Evolutionary conservation across 306 rosid species (phyloP), one percentile per base, ranked within the genome.

Genomic region (Cicer chorassanicum): DNA sequence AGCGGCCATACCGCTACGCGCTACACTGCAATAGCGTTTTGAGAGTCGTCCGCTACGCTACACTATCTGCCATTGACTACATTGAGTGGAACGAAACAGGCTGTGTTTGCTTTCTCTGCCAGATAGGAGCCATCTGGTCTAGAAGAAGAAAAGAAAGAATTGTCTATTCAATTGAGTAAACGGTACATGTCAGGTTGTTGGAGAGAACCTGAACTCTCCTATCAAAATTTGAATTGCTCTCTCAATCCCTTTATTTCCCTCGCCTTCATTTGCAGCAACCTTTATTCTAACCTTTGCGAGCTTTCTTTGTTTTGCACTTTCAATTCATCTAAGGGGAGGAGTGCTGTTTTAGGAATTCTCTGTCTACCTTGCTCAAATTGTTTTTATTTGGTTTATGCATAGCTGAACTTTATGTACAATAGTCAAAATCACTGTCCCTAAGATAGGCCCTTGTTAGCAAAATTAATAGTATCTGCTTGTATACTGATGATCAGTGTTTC

Each of bases 361-460:
- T 75, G 72, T 61, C 2, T 83, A 75, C 65, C 57, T 70, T 70
- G 46, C 51, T 77, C 69, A 16, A 15, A 34, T 54, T 41, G 64
- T 49, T 73, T 76, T 65, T 70, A 40, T 29, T 51, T 63, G 75
- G 70, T 50, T 57, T 59, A 4, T 54, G 18, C 5, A 9, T 43
- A 51, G 61, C 29, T 6, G 18, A 50, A 70, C 64, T 75, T 6
- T 68, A 57, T n/a, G 21, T 42, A 21, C 72, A 68, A 38, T 42
- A 56, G 34, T 73, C 53, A 80, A 66, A 66, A 46, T 73, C 39
- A 67, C 15, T 21, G 41, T 12, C 68, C 40, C 48, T 50, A 39
- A 8, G 36, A 67, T 55, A 41, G 65, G 70, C 46, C 24, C 64
- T 42, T 34, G 8, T 8, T 38, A 41, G 34, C 44, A 77, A 66